Percentiles rank a stretch among this genome's conserved stretches.
Conservation (phyloP, 2,329 filamentous ascomycete genomes). For the Aureobasidium sp. region DNA sequence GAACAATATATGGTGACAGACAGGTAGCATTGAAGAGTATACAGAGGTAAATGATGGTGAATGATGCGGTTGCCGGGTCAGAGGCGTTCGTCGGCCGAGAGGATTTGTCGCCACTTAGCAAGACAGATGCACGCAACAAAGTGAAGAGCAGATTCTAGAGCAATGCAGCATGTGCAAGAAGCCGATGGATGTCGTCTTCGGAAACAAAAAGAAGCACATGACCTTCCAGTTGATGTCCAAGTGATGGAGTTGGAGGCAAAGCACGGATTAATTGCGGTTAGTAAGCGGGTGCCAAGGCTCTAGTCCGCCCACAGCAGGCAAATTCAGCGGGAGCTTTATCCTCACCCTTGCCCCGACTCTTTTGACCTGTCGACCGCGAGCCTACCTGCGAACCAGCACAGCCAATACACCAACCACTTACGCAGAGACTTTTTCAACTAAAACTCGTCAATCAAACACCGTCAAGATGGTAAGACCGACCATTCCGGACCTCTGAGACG, state of each 20-base stretch:
- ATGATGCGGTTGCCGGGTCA: background rate
- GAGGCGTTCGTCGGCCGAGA: background rate
- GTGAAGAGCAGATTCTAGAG: background rate
- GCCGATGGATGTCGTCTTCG: background rate
- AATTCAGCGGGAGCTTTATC: constrained; percentile 12
- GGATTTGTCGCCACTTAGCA: background rate
- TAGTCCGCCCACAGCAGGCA: constrained; percentile 9
- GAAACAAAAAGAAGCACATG: constrained; percentile 5
- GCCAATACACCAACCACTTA: constrained; percentile 6
- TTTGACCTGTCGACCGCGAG: constrained; percentile 12
- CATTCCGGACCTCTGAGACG: background rate
- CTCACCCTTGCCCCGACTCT: constrained; percentile 9
- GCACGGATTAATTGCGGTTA: background rate
- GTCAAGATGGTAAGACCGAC: constrained; percentile 11
- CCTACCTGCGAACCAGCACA: constrained; percentile 11
- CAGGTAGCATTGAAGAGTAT: background rate
- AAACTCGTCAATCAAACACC: constrained; percentile 7
- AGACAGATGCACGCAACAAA: background rate
- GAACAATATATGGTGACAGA: no score
- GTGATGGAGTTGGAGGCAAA: background rate
- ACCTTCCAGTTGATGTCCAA: background rate
- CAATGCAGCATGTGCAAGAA: background rate
- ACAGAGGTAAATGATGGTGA: background rate
- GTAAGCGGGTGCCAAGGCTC: constrained; percentile 9
- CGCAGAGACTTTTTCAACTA: constrained; percentile 7